A percentile compares a stretch with the other conserved stretches of the same genome.
phyloP scores from a whole-genome alignment of 108 stramenopile genomes.

The Conticribra weissflogii region DNA sequence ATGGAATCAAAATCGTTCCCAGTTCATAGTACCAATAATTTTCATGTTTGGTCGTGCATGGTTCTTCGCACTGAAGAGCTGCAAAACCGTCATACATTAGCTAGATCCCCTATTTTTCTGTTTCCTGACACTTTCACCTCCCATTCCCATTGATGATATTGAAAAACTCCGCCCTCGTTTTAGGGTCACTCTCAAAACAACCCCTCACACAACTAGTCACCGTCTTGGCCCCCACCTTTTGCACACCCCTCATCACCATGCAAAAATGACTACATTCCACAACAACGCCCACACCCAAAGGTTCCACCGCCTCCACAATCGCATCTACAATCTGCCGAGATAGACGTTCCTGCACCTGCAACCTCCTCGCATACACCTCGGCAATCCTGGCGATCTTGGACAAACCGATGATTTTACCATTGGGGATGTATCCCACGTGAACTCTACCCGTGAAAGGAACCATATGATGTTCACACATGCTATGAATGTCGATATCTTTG shows the following conservation, averaged over 20 bases:
- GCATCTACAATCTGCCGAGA: conserved; percentile 97
- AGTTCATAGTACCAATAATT: too few species aligned
- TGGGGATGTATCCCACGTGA: conserved; percentile 98
- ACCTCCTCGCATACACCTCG: conserved; percentile 89
- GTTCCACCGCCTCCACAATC: conserved; percentile 88
- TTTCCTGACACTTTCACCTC: conserved; percentile 1
- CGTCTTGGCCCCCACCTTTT: conserved; percentile 90
- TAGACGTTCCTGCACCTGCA: conserved; percentile 99
- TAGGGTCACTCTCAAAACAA: conserved; percentile 86
- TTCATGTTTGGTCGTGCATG: too few species aligned
- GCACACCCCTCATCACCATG: conserved; percentile 98
- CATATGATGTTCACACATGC: conserved; percentile 99
- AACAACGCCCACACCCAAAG: conserved; percentile 98
- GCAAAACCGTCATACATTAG: too few species aligned
- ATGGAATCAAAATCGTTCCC: too few species aligned
- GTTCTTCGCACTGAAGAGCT: too few species aligned
- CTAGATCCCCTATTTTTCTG: neutral
- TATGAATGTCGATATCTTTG: conserved; percentile 95
- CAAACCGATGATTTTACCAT: conserved; percentile 91
- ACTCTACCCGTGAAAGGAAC: conserved; percentile 96
- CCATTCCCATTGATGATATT: conserved; percentile 82
- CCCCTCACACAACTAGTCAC: conserved; percentile 93
- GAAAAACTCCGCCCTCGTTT: conserved; percentile 96
- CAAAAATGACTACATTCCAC: conserved; percentile 97
- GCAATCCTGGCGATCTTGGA: conserved; percentile 96